Evolutionary conservation across 2,329 filamentous ascomycete genomes (phyloP).

Genomic region (Phyllosticta citriasiana): DNA sequence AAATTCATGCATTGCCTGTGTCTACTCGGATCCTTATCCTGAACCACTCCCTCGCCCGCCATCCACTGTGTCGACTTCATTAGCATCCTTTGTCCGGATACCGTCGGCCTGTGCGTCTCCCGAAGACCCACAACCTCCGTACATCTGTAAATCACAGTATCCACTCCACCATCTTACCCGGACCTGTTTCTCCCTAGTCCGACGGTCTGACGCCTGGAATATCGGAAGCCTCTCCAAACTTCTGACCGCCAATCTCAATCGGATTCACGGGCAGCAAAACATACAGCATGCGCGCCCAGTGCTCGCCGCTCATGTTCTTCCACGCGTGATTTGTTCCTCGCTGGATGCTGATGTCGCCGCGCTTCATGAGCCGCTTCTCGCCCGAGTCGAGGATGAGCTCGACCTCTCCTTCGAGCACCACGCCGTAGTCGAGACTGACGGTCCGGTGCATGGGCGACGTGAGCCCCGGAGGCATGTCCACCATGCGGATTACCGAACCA

Average conservation of each 20-base stretch:
- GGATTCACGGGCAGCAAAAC: conserved; percentile 27
- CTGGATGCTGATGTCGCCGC: conserved; percentile 10
- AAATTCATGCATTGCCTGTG: background rate
- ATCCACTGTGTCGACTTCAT: background rate
- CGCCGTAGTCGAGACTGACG: conserved; percentile 30
- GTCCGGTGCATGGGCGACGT: conserved; percentile 32
- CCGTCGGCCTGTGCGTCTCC: background rate
- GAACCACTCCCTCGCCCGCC: background rate
- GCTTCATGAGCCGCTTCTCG: conserved; percentile 19
- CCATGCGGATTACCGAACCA: conserved; percentile 37
- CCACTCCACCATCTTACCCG: background rate
- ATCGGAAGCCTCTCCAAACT: conserved; percentile 23
- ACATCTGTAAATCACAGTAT: background rate
- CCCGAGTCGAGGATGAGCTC: conserved; percentile 29
- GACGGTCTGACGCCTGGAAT: conserved; percentile 28
- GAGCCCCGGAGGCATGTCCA: conserved; percentile 27
- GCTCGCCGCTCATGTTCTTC: conserved; percentile 12
- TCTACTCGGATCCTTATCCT: no score
- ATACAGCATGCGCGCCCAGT: conserved; percentile 29
- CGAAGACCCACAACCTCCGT: background rate
- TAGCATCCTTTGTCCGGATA: background rate
- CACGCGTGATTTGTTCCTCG: conserved; percentile 9
- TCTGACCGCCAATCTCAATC: conserved; percentile 22
- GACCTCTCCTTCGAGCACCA: conserved; percentile 29
- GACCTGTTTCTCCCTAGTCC: conserved; percentile 14